Conservation (phyloP, 1,139 yeast species). For the Komagataea norvegica region DNA sequence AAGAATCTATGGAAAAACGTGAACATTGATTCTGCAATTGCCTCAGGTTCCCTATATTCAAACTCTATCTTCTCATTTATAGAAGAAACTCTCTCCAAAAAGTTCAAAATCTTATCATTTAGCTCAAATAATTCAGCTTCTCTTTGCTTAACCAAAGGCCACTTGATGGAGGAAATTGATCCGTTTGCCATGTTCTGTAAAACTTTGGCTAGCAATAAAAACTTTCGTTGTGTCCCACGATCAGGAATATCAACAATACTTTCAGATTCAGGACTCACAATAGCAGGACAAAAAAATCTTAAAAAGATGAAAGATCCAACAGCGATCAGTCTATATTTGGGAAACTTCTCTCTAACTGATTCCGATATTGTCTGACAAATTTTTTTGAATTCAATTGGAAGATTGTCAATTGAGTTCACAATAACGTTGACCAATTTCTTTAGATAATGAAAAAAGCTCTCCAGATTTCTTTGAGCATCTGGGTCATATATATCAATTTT, state of each 20-base stretch:
- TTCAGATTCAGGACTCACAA: slow-evolving; percentile 82
- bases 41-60: slow-evolving; percentile 9
- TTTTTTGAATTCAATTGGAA: slow-evolving; percentile 72
- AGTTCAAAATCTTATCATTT: slow-evolving; percentile 42
- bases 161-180: slow-evolving; percentile 50
- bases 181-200: slow-evolving; percentile 89
- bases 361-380: slow-evolving; percentile 69
- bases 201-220: slow-evolving; percentile 79
- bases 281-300: slow-evolving; percentile 85
- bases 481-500: slow-evolving; percentile 39
- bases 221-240: slow-evolving; percentile 58
- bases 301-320: slow-evolving; percentile 87
- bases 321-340: slow-evolving; percentile 59
- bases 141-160: slow-evolving; percentile 48
- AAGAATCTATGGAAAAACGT: slow-evolving; percentile 61
- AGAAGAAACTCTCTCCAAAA: slow-evolving; percentile 37
- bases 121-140: slow-evolving; percentile 41
- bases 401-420: slow-evolving; percentile 45
- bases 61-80: slow-evolving; percentile 21
- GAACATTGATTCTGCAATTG: slow-evolving; percentile 36
- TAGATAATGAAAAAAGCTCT: slow-evolving; percentile 54
- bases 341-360: slow-evolving; percentile 61
- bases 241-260: slow-evolving; percentile 37
- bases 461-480: slow-evolving; percentile 40
- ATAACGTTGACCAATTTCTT: slow-evolving; percentile 58